A percentile compares a stretch with the other conserved stretches of the same genome.
These are phyloP conservation scores for Populus hybrid DNA, from an alignment of 441 rosid species.

Conservation along the genomic window DNA sequence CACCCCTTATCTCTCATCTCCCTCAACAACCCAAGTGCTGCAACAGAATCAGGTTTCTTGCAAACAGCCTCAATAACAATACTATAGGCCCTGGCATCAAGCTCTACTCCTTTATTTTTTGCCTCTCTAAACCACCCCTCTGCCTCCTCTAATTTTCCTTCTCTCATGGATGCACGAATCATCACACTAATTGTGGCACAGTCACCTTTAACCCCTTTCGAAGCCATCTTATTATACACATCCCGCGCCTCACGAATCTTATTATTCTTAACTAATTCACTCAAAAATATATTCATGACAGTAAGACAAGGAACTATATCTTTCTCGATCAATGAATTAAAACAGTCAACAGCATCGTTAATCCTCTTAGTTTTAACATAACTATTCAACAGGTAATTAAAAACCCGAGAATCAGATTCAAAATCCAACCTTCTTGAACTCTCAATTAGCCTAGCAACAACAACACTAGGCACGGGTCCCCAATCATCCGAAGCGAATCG, in stretches of 20 bases:
- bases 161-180: slow-evolving; percentile 56
- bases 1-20: slow-evolving; percentile 56
- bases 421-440: slow-evolving; percentile 37
- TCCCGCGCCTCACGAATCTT: slow-evolving; percentile 39
- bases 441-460: slow-evolving; percentile 40
- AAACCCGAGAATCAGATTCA: slow-evolving; percentile 32
- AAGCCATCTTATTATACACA: slow-evolving; percentile 45
- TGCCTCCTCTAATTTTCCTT: slow-evolving; percentile 45
- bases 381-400: slow-evolving; percentile 51
- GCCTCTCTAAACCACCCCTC: slow-evolving; percentile 39
- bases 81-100: slow-evolving; percentile 41
- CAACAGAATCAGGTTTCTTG: slow-evolving; percentile 32
- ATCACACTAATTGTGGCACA: slow-evolving; percentile 33
- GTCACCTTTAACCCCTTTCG: slow-evolving; percentile 47
- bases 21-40: slow-evolving; percentile 45
- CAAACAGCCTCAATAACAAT: slow-evolving; percentile 49
- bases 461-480: slow-evolving; percentile 26
- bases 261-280: slow-evolving; percentile 35
- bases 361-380: slow-evolving; percentile 38
- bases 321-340: slow-evolving; percentile 37
- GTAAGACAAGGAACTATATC: slow-evolving; percentile 32
- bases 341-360: slow-evolving; percentile 43
- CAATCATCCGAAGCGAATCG: slow-evolving; percentile 36
- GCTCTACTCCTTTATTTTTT: slow-evolving; percentile 44
- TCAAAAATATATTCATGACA: slow-evolving; percentile 35